Conservation (phyloP, 2,329 filamentous ascomycete genomes). For the Pseudocercospora pini-densiflorae region DNA sequence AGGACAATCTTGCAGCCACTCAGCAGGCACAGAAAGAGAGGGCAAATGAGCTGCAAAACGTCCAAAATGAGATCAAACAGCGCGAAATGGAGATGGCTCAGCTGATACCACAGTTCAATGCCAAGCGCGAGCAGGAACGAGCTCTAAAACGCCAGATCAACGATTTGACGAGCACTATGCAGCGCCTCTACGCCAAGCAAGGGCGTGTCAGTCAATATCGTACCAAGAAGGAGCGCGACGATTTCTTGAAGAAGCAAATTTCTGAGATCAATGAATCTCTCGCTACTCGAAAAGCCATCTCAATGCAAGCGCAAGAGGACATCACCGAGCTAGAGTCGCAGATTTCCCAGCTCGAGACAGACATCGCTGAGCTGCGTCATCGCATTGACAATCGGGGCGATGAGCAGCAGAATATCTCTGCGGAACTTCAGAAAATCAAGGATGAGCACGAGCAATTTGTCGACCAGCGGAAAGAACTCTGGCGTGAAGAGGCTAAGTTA, state of each 20-base stretch:
- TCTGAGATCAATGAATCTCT: conserved; percentile 77
- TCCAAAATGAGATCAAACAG: conserved; percentile 73
- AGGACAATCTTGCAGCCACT: conserved; percentile 79
- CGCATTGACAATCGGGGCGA: conserved; percentile 79
- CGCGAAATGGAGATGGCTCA: conserved; percentile 77
- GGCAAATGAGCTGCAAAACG: conserved; percentile 70
- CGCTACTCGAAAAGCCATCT: conserved; percentile 80
- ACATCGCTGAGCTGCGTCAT: conserved; percentile 71
- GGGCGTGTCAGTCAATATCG: conserved; percentile 84
- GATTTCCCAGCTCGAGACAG: conserved; percentile 72
- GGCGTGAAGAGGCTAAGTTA: conserved; percentile 87
- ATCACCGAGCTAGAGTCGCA: conserved; percentile 71
- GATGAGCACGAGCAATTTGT: conserved; percentile 77
- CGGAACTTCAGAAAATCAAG: conserved; percentile 76
- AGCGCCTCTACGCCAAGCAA: conserved; percentile 89
- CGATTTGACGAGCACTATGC: conserved; percentile 72
- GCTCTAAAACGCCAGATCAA: conserved; percentile 73
- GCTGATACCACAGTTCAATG: conserved; percentile 77
- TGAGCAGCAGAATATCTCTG: conserved; percentile 71
- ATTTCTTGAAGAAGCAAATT: conserved; percentile 79
- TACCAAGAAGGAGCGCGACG: conserved; percentile 86
- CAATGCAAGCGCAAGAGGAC: conserved; percentile 83
- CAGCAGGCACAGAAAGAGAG: conserved; percentile 74
- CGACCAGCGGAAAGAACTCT: conserved; percentile 85
- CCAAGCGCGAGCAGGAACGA: conserved; percentile 73